Evolutionary conservation across 2,329 filamentous ascomycete genomes (phyloP), one percentile per base, ranked within the genome.

Genomic region (Alternaria sp.): DNA sequence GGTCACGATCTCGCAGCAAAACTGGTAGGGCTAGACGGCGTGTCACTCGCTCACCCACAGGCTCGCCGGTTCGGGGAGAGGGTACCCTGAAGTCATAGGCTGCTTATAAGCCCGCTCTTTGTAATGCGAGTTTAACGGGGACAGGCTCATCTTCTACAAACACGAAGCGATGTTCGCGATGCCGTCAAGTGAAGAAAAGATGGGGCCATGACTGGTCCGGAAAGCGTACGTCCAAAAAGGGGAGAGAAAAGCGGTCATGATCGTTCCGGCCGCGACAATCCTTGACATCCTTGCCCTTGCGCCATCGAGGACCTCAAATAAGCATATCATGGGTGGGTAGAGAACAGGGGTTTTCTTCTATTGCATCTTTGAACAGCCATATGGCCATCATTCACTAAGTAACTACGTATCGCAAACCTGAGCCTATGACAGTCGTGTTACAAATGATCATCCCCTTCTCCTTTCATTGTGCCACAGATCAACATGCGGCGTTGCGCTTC

Each of bases 1-100:
- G 67, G 54, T 74, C 72, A 37, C 65, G 60, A 46, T 73, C 69
- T 33, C 69, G 61, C 33, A 69, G 65, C 51, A 68, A 61, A 45
- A 59, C 66, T 28, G 56, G 51, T 37, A 59, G 59, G 40, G 46
- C 60, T 34, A 66, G 60, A 61, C 69, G 66, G 24, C 65, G 57
- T 31, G 34, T 60, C 34, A 69, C 67, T 42, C 66, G 61, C 26
- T 70, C 68, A 44, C 64, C 61, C 13, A 64, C 62, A 21, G 50
- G 45, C 21, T 69, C 67, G 45, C 67, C 68, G 33, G 55, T 56
- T 49, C 58, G 50, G 49, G 46, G 42, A 41, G 58, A 59, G 28
- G 44, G 56, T 34, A 51, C 46, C 31, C 51, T 42, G n/a, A 56
- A 61, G 41, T 53, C 60, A 14, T 65, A 67, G 61, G 58, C 58